Evolutionary conservation across 2,329 filamentous ascomycete genomes (phyloP).

Genomic region (Fusarium guadeloupense): DNA sequence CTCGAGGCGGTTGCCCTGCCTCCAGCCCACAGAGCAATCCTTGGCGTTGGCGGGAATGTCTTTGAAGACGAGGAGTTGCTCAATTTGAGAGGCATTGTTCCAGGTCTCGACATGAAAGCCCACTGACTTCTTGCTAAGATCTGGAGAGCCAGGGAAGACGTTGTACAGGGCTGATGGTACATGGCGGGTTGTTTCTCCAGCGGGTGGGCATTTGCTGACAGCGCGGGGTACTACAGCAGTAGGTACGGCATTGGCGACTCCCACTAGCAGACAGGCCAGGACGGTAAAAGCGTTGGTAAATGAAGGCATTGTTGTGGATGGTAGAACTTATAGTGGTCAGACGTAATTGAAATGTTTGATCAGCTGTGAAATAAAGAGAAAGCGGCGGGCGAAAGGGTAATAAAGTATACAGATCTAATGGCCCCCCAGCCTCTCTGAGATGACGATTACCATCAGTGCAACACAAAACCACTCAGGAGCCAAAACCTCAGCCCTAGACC

Average conservation of each 20-base stretch:
- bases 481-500: constrained; percentile 4
- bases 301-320: constrained; percentile 11
- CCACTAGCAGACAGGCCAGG: constrained; percentile 20
- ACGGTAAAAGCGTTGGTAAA: constrained; percentile 8
- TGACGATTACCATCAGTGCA: constrained; percentile 16
- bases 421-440: constrained; percentile 23
- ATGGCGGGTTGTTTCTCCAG: background rate
- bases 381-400: background rate
- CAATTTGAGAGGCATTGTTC: constrained; percentile 37
- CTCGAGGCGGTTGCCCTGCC: constrained; percentile 49
- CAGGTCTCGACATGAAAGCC: constrained; percentile 40
- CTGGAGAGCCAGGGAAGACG: constrained; percentile 30
- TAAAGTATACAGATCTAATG: constrained; percentile 13
- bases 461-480: background rate
- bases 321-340: background rate
- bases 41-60: constrained; percentile 45
- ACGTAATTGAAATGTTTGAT: background rate
- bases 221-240: constrained; percentile 15
- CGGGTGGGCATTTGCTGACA: constrained; percentile 10
- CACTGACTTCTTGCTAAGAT: constrained; percentile 18
- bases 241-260: constrained; percentile 14
- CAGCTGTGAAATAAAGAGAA: background rate
- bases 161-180: constrained; percentile 27
- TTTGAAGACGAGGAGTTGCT: constrained; percentile 47
- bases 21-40: constrained; percentile 46